Evolutionary conservation across 2,329 filamentous ascomycete species (phyloP), one percentile per base, ranked within the genome.

Genomic region (Curvularia lunata): DNA sequence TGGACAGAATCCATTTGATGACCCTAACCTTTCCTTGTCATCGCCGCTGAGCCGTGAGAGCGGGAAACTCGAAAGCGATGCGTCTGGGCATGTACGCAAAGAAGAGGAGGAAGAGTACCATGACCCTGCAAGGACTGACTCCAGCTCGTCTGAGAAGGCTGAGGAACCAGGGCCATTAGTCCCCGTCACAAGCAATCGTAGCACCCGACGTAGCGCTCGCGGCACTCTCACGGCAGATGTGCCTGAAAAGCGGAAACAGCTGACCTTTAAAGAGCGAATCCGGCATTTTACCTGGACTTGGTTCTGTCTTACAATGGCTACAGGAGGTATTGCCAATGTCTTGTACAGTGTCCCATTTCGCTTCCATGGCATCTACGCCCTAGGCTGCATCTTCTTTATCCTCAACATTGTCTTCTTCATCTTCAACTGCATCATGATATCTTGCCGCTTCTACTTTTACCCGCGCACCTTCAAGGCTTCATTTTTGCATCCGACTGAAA

Each of bases 401-500:
- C 62, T 81, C 49, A 82, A 82, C 59, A 76, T 83, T 10, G 68
- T 80, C 2, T 80, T 93, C 21, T 91, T 91, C 40, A 86, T 93
- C 28, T 80, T 92, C 65, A 91, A 92, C 63, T 86, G 86, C 71
- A 70, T 82, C 48, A 82, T 91, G 66, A 85, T 94, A 37, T 81
- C 84, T 9, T 77, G 87, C 9, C 85, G 91, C 19, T 95, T 96
- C 74, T 84, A 84, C 66, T 82, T 85, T 65, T 87, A 88, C 55
- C 89, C 89, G 0, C 85, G 87, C 18, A 91, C 87, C 8, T 91
- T 94, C 70, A 83, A 82, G 56, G 81, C 85, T 13, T 91, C 89
- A 0, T 89, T 95, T 58, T 80, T 86, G 6, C 91, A 94, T 76
- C 90, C 91, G 12, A 88, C 89, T 0, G 91, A 96, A 71, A 89